Evolutionary conservation across 2,329 filamentous ascomycete species (phyloP).

Genomic region (Lasiodiplodia citricola): DNA sequence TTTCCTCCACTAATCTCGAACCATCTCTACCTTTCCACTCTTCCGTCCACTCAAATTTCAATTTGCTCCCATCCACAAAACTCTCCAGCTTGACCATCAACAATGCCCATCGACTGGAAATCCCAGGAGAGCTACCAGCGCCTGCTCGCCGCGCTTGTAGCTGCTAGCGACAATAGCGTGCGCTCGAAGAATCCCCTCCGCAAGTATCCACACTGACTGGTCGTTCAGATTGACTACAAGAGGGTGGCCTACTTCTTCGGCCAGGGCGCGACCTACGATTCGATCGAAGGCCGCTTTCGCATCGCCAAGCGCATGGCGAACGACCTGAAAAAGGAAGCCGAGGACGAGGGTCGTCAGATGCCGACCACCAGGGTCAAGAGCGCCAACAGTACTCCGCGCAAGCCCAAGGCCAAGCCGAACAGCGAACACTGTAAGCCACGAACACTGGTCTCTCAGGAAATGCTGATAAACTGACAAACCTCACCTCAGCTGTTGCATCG

Average conservation of each 20-base stretch:
- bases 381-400: constrained; percentile 28
- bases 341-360: constrained; percentile 27
- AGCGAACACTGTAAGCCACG: background rate
- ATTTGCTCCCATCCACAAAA: background rate
- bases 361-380: constrained; percentile 23
- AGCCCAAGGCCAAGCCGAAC: constrained; percentile 29
- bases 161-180: constrained; percentile 41
- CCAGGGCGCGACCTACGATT: constrained; percentile 53
- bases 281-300: constrained; percentile 54
- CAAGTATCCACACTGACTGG: background rate
- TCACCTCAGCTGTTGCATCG: background rate
- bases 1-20: background rate
- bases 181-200: background rate
- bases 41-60: background rate
- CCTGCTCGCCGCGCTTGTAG: constrained; percentile 48
- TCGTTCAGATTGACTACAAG: constrained; percentile 50
- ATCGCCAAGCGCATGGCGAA: constrained; percentile 50
- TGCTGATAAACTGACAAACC: background rate
- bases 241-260: constrained; percentile 53
- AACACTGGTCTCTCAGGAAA: background rate
- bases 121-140: constrained; percentile 44
- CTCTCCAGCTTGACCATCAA: background rate
- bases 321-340: constrained; percentile 39
- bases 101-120: constrained; percentile 46
- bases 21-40: background rate